These are phyloP conservation scores for Primulina tabacum DNA, from an alignment of 257 asterid species.

Conservation along the genomic window DNA sequence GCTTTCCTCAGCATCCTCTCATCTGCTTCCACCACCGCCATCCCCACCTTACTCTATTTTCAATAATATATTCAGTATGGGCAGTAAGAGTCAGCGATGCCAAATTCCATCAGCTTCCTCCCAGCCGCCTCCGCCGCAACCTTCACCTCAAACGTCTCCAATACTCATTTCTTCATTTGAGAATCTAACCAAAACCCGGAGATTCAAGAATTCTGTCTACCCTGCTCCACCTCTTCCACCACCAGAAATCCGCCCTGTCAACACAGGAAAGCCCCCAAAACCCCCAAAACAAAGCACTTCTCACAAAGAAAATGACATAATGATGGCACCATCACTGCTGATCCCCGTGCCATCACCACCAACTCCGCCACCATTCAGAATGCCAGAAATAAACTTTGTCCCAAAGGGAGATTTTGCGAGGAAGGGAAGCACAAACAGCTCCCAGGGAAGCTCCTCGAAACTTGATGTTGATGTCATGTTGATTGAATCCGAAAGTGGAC, in stretches of 20 bases:
- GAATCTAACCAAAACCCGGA: conserved; percentile 54
- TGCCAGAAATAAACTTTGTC: conserved; percentile 46
- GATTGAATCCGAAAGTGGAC: conserved; percentile 52
- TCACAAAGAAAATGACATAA: conserved; percentile 33
- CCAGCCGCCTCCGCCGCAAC: conserved; percentile 55
- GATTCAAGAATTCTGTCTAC: conserved; percentile 39
- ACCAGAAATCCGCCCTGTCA: conserved; percentile 23
- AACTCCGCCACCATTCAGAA: conserved; percentile 58
- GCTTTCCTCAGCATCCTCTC: conserved; percentile 37
- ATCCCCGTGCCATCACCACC: conserved; percentile 65
- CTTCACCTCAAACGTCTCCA: conserved; percentile 55
- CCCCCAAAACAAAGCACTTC: conserved; percentile 38
- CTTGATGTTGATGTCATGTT: conserved; percentile 42
- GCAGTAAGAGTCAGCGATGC: conserved; percentile 54
- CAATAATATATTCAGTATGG: conserved; percentile 57
- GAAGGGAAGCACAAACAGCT: conserved; percentile 55
- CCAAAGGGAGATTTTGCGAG: conserved; percentile 57
- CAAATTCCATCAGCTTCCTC: conserved; percentile 35
- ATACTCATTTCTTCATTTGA: conserved; percentile 56
- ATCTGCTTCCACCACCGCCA: conserved; percentile 53
- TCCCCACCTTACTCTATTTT: conserved; percentile 66
- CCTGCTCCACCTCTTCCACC: conserved; percentile 2
- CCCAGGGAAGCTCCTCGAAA: conserved; percentile 76
- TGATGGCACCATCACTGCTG: conserved; percentile 63
- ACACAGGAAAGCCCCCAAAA: conserved; percentile 57